Percentiles rank a stretch among this genome's conserved stretches.
phyloP scores from a whole-genome alignment of 2,329 filamentous ascomycete species.

The Fulvia fulva region DNA sequence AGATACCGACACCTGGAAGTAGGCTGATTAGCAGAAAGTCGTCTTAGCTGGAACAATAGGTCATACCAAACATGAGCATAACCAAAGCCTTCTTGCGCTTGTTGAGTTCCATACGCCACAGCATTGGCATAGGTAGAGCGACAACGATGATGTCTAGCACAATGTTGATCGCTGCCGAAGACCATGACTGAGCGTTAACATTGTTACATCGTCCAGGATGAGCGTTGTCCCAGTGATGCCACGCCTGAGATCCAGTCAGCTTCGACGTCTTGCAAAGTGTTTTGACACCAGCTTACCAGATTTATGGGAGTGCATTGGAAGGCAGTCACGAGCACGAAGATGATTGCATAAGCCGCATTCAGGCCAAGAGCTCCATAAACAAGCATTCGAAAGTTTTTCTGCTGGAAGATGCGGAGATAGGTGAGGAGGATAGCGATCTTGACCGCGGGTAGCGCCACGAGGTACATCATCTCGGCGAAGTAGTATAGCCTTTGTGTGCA shows the following conservation, averaged over 20 bases:
- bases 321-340: slow-evolving; percentile 2
- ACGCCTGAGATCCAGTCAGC: background rate
- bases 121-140: slow-evolving; percentile 6
- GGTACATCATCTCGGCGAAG: slow-evolving; percentile 5
- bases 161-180: slow-evolving; percentile 3
- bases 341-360: slow-evolving; percentile 3
- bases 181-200: slow-evolving; percentile 6
- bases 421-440: slow-evolving; percentile 8
- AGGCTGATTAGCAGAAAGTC: background rate
- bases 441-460: slow-evolving; percentile 1
- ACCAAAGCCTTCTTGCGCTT: slow-evolving; percentile 6
- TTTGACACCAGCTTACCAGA: background rate
- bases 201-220: slow-evolving; percentile 1
- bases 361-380: slow-evolving; percentile 6
- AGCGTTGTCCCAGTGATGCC: background rate
- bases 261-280: background rate
- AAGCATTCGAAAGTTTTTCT: slow-evolving; percentile 1
- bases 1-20: slow-evolving; percentile 1
- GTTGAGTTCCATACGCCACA: slow-evolving; percentile 9
- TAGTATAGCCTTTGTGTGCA: background rate
- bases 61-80: slow-evolving; percentile 2
- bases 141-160: slow-evolving; percentile 3
- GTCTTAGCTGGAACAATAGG: background rate
- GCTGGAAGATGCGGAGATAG: slow-evolving; percentile 4
- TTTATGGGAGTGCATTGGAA: slow-evolving; percentile 5